These are phyloP conservation scores for Sporothrix variecibatus DNA, from an alignment of 2,329 filamentous ascomycete species.

Conservation along the genomic window DNA sequence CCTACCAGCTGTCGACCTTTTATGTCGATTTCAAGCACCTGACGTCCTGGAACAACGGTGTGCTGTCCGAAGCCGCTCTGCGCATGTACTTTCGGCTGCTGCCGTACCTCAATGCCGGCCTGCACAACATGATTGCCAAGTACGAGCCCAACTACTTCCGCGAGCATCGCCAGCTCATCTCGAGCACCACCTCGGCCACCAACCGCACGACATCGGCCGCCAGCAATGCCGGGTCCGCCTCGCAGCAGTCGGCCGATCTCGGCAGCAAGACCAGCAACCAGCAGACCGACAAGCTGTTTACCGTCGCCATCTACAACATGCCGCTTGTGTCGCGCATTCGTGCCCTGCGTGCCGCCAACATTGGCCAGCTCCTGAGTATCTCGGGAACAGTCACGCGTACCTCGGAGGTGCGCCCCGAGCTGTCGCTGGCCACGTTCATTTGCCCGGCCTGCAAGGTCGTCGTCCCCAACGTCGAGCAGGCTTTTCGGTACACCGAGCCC, in stretches of 20 bases:
- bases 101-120: slow-evolving; percentile 82
- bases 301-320: slow-evolving; percentile 89
- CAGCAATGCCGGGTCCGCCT: slow-evolving; percentile 62
- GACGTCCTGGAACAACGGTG: slow-evolving; percentile 72
- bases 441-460: slow-evolving; percentile 86
- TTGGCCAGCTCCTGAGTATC: slow-evolving; percentile 91
- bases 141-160: slow-evolving; percentile 93
- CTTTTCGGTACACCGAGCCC: slow-evolving; percentile 95
- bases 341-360: slow-evolving; percentile 82
- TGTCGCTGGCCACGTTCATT: slow-evolving; percentile 88
- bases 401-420: slow-evolving; percentile 91
- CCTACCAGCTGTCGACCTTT: slow-evolving; percentile 76
- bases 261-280: slow-evolving; percentile 82
- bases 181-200: slow-evolving; percentile 54
- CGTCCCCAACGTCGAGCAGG: slow-evolving; percentile 91
- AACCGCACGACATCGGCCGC: slow-evolving; percentile 68
- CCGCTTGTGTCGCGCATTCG: slow-evolving; percentile 84
- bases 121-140: slow-evolving; percentile 93
- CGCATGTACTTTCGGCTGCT: slow-evolving; percentile 93
- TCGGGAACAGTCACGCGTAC: slow-evolving; percentile 96
- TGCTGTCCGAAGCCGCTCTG: slow-evolving; percentile 81
- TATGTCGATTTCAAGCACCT: slow-evolving; percentile 89
- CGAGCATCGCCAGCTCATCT: slow-evolving; percentile 82
- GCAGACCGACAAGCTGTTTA: slow-evolving; percentile 95
- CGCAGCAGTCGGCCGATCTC: slow-evolving; percentile 65